Evolutionary conservation across 169 alveolate species (phyloP).

Genomic region (Plasmodium gaboni): DNA sequence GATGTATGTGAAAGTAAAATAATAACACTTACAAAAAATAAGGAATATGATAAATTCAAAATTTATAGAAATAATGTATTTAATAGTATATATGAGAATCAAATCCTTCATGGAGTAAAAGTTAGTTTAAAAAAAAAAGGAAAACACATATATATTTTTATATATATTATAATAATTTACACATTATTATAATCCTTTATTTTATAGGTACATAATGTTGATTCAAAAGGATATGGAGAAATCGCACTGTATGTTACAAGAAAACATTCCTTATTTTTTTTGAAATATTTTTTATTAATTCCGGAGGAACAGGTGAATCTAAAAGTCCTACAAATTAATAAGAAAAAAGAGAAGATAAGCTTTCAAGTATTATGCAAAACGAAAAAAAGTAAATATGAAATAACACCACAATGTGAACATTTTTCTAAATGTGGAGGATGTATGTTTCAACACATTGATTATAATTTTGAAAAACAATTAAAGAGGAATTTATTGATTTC

Average conservation of each 20-base stretch:
- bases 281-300: constrained; percentile 64
- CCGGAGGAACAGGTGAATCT: constrained; percentile 73
- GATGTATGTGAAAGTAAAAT: constrained; percentile 76
- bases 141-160: constrained; percentile 2
- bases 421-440: constrained; percentile 75
- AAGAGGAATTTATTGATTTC: constrained; percentile 41
- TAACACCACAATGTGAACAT: constrained; percentile 55
- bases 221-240: constrained; percentile 71
- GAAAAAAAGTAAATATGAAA: constrained; percentile 69
- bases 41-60: constrained; percentile 67
- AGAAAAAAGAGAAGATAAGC: constrained; percentile 51
- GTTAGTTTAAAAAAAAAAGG: constrained; percentile 24
- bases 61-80: constrained; percentile 42
- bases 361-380: constrained; percentile 69
- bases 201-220: constrained; percentile 52
- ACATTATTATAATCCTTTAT: not conserved
- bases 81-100: constrained; percentile 61
- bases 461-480: constrained; percentile 40
- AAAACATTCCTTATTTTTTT: constrained; percentile 37
- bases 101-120: constrained; percentile 69
- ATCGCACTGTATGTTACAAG: constrained; percentile 52
- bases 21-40: constrained; percentile 61
- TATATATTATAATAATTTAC: not conserved
- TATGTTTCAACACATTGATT: constrained; percentile 64
- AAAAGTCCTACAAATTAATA: constrained; percentile 61